Evolutionary conservation across 106 monocot genomes (phyloP).

Genomic region (Platanthera zijinensis): DNA sequence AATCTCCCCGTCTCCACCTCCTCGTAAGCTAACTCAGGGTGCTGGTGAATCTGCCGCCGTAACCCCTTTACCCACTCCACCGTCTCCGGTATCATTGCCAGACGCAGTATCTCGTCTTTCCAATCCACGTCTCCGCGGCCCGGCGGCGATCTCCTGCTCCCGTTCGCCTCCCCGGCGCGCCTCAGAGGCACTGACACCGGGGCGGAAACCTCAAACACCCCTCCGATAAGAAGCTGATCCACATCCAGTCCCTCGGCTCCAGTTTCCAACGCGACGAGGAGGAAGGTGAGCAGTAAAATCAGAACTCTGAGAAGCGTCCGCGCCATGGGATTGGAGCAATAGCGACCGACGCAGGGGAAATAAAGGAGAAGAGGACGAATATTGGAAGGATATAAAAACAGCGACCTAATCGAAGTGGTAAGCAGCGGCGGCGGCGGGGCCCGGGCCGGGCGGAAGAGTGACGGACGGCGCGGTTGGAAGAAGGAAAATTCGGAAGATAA

Average conservation of each 20-base stretch:
- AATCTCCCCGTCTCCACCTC: constrained; percentile 61
- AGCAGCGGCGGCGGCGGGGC: neutral
- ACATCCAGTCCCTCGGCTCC: constrained; percentile 8
- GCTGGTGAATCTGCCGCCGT: constrained; percentile 52
- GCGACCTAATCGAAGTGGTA: neutral
- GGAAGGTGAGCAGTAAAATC: neutral
- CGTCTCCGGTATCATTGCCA: constrained; percentile 29
- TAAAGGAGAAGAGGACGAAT: neutral
- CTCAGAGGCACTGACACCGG: neutral
- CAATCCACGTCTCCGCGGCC: constrained; percentile 3
- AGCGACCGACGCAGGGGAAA: neutral
- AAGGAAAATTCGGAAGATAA: neutral
- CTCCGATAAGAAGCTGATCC: neutral
- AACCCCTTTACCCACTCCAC: constrained; percentile 42
- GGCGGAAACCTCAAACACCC: neutral
- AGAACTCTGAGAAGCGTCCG: neutral
- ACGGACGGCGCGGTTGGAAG: neutral
- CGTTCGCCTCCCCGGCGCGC: neutral
- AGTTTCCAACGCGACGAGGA: neutral
- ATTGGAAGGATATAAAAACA: neutral
- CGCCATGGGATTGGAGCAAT: neutral
- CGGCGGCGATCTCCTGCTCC: neutral
- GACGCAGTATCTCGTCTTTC: constrained; percentile 31
- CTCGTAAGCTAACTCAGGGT: constrained; percentile 67
- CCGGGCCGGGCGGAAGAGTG: neutral